Evolutionary conservation across 78 protist species (phyloP), one percentile per base, ranked within the genome.

Genomic region (Protostelium mycophagum): DNA sequence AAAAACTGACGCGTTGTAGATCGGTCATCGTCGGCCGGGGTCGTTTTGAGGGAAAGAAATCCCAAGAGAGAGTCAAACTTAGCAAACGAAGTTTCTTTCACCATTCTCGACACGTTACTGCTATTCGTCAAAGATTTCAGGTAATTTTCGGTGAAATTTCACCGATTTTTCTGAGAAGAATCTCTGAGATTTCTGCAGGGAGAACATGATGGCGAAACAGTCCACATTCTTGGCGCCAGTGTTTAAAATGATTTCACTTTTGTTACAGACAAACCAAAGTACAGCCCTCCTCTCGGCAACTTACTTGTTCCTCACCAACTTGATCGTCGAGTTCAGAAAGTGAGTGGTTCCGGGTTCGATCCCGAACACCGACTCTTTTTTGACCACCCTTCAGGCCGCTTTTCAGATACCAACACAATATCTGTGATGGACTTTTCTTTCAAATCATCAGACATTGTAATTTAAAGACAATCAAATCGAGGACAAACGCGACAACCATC

Each of bases 401-500:
- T 16, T 51, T 51, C 73, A 5, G 73, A 25, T 51, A 51, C 16
- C 31, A 5, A 51, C 73, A 51, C 73, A 51, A 51, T 51, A 5
- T 51, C 73, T 51, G 73, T 51, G 73, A 16, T 51, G 73, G 16
- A 51, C 16, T 51, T 5, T 51, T 5, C 73, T 51, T 25, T 16
- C 73, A 51, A 16, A 51, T 16, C 73, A 51, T 51, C 73, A 51
- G 73, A 51, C 73, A 51, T 51, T 51, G 73, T 16, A 51, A 51
- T 51, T 51, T 51, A 5, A 51, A 16, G 16, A 25, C 16, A 51
- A 5, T 5, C 16, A 25, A 5, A 51, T 16, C 73, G 31, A 51
- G 73, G 73, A 51, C 16, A 25, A 29, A 51, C 35, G 91, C 91
- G 0, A 88, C 94, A 63, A 91, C 94, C 23, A n/a, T 91, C 35